Evolutionary conservation across 352 stramenopile species (phyloP).

Genomic region (Pythium brachiatum): DNA sequence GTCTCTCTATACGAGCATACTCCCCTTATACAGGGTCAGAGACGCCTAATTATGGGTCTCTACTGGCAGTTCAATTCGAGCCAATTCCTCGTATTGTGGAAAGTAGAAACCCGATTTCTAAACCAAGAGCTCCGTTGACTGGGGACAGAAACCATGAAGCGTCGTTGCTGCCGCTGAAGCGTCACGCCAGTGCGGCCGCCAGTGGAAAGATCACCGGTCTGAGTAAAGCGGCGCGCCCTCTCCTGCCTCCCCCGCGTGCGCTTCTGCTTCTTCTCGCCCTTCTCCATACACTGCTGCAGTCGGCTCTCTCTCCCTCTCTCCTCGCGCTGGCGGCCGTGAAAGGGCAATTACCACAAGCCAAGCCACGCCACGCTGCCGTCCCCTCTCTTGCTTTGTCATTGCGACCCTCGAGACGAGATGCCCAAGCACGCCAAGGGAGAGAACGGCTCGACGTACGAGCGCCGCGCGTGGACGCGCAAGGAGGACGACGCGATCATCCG

Average conservation of each 20-base stretch:
- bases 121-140: background rate
- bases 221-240: conserved; percentile 4
- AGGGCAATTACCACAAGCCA: background rate
- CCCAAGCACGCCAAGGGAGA: conserved; percentile 45
- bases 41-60: background rate
- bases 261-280: conserved; percentile 1
- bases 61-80: background rate
- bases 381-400: conserved; percentile 21
- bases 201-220: conserved; percentile 16
- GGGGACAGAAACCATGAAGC: background rate
- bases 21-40: background rate
- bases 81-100: background rate
- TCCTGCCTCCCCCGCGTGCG: background rate
- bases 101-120: conserved; percentile 1
- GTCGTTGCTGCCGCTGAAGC: conserved; percentile 8
- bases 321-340: background rate
- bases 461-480: conserved; percentile 80
- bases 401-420: conserved; percentile 30
- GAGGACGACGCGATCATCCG: conserved; percentile 85
- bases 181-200: background rate
- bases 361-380: background rate
- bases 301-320: background rate
- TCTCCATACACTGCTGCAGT: no score
- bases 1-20: conserved; percentile 16
- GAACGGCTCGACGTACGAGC: conserved; percentile 76